Conservation (phyloP, 2,329 filamentous ascomycete species). For the Cryphonectria parasitica region DNA sequence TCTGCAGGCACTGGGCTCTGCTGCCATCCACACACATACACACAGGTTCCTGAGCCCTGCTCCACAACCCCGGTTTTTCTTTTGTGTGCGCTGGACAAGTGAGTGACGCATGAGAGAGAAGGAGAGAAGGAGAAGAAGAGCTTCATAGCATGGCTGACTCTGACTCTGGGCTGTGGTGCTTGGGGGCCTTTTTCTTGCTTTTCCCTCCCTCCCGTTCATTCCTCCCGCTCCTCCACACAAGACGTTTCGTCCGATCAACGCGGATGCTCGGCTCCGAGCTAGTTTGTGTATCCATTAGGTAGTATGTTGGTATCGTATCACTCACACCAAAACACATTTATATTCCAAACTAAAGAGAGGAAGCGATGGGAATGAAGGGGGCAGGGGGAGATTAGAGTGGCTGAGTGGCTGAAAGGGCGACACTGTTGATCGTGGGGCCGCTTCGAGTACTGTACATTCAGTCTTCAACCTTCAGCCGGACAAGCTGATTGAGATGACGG, state of each 20-base stretch:
- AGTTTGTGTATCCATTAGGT: not conserved
- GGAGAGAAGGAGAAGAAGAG: not conserved
- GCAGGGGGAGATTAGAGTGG: not conserved
- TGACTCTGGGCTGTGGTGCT: not conserved
- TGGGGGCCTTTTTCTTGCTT: not conserved
- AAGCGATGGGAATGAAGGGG: too few species aligned
- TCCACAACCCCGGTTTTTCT: not conserved
- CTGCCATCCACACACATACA: slow-evolving; percentile 1
- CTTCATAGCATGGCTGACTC: not conserved
- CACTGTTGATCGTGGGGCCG: too few species aligned
- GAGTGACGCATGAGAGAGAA: slow-evolving; percentile 14
- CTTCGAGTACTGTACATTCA: too few species aligned
- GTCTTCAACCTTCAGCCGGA: too few species aligned
- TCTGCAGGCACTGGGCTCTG: slow-evolving; percentile 1
- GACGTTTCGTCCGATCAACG: too few species aligned
- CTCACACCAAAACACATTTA: not conserved
- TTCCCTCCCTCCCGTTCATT: too few species aligned
- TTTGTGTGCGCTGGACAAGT: not conserved
- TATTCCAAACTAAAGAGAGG: not conserved
- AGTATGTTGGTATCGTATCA: not conserved
- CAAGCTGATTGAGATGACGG: too few species aligned
- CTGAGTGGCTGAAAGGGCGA: not conserved
- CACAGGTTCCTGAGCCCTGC: not conserved
- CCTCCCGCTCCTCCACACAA: too few species aligned
- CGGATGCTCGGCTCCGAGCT: not conserved